phyloP scores from a whole-genome alignment of 768 basidiomycete genomes.

The Hydnomerulius pinastri region DNA sequence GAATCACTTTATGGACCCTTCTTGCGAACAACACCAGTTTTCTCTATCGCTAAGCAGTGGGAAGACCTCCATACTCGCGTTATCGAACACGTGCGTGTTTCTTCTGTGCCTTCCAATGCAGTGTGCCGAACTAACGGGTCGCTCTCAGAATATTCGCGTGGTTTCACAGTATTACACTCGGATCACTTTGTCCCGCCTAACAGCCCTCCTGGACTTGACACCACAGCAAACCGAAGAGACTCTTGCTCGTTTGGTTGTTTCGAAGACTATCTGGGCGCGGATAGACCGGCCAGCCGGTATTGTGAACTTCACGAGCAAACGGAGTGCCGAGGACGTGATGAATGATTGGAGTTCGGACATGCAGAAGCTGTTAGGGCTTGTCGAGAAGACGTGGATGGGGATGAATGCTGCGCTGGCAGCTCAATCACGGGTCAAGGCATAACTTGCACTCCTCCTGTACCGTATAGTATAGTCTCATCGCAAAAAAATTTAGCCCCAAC shows the following conservation, averaged over 20 bases:
- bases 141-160: constrained; percentile 86
- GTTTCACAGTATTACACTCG: constrained; percentile 94
- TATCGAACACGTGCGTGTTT: constrained; percentile 84
- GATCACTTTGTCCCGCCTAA: constrained; percentile 82
- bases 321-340: constrained; percentile 88
- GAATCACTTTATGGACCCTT: constrained; percentile 84
- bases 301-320: constrained; percentile 82
- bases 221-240: constrained; percentile 83
- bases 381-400: constrained; percentile 99
- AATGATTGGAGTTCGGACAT: constrained; percentile 99
- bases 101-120: background rate
- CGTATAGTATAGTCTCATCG: constrained; percentile 10
- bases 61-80: constrained; percentile 94
- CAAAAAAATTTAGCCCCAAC: background rate
- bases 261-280: constrained; percentile 90
- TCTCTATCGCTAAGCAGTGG: constrained; percentile 80
- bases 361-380: constrained; percentile 84
- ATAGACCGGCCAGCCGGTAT: constrained; percentile 91
- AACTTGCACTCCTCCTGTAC: constrained; percentile 20
- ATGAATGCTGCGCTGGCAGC: constrained; percentile 90
- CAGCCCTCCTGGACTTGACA: constrained; percentile 84
- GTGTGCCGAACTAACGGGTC: constrained; percentile 2
- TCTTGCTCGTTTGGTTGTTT: constrained; percentile 87
- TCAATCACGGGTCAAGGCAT: constrained; percentile 61
- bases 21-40: constrained; percentile 79